Base-by-base conservation (phyloP, 2,329 filamentous ascomycete genomes). In the Cryphonectria radicalis region DNA sequence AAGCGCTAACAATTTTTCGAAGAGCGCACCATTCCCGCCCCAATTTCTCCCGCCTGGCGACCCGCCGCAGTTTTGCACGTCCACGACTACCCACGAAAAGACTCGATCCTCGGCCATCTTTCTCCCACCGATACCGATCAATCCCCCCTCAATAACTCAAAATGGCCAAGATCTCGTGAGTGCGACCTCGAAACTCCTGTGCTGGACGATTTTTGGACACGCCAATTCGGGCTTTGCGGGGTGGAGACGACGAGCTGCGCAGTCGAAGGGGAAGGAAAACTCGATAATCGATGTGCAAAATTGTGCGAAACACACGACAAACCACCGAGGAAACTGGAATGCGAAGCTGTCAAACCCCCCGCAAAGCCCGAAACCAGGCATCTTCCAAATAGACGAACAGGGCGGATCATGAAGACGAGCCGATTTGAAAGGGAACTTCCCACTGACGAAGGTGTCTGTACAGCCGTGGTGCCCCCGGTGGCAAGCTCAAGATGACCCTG, bases 401-500 rank as follows among this genome's bases (percentile, higher is more conserved):
- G 59, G 37, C 8, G 3, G 22, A 55, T 13, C 37, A 46, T 35
- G 11, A 37, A 10, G 43, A 46, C 4, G 14, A 17, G 25, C 17
- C 32, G 43, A 35, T 25, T 68, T 50, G 63, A 25, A 19, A 40
- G 55, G 57, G 35, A 65, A 7, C 46, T 50, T 67, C 59, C 66
- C 64, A 78, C 81, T 84, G 77, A 84, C 80, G 72, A 77, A 76
- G 72, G 73, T 71, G 67, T 73, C 67, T 65, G 69, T 76, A 78
- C 79, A 91, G 89, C 77, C 89, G 94, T 90, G 93, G 92, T 93
- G 92, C 94, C 90, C 93, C 95, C 83, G 96, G 96, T 91, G 97
- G 97, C 93, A 99, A 99, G 93, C 93, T 98, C 82, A 98, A 97
- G 93, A 99, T 99, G 96, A 98, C 96, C 86, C 94, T 99, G 87